phyloP scores from a whole-genome alignment of 495 filamentous ascomycete genomes.

The Cenococcum geophilum region DNA sequence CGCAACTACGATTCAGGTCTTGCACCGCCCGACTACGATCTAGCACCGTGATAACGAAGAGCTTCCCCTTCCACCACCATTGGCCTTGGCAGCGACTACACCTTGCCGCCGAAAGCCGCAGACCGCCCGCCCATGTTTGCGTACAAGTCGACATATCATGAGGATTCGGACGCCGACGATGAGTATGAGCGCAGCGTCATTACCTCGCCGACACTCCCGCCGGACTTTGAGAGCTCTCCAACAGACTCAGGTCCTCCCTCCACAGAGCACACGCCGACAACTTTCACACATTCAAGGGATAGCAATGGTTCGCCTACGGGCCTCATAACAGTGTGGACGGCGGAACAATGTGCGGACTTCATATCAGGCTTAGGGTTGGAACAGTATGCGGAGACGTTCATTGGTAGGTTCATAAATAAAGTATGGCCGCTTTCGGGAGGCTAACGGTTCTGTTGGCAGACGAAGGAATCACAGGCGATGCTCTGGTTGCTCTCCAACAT shows the following conservation, averaged over 20 bases:
- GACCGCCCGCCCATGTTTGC: constrained; percentile 37
- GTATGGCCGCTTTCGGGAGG: background rate
- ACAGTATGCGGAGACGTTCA: constrained; percentile 75
- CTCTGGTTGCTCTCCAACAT: constrained; percentile 79
- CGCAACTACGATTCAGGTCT: background rate
- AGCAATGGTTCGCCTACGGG: constrained; percentile 65
- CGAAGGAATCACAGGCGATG: constrained; percentile 90
- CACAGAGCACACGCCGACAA: constrained; percentile 81
- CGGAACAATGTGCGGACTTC: constrained; percentile 82
- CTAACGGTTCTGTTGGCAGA: constrained; percentile 47
- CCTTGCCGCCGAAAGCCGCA: background rate
- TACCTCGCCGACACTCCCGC: constrained; percentile 64
- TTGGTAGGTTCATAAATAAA: constrained; percentile 52
- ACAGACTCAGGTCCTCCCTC: constrained; percentile 77
- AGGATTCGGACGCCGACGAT: constrained; percentile 88
- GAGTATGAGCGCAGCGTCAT: constrained; percentile 83
- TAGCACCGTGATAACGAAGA: constrained; percentile 17
- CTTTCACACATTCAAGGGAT: constrained; percentile 63
- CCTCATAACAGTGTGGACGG: constrained; percentile 82
- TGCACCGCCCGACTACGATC: constrained; percentile 2
- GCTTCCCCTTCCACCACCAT: constrained; percentile 18
- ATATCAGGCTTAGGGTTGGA: constrained; percentile 69
- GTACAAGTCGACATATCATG: constrained; percentile 55
- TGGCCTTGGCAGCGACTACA: constrained; percentile 8
- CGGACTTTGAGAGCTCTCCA: constrained; percentile 67